Evolutionary conservation across 352 stramenopile genomes (phyloP), one percentile per base, ranked within the genome.

Genomic region (Phytophthora pseudosyringae): DNA sequence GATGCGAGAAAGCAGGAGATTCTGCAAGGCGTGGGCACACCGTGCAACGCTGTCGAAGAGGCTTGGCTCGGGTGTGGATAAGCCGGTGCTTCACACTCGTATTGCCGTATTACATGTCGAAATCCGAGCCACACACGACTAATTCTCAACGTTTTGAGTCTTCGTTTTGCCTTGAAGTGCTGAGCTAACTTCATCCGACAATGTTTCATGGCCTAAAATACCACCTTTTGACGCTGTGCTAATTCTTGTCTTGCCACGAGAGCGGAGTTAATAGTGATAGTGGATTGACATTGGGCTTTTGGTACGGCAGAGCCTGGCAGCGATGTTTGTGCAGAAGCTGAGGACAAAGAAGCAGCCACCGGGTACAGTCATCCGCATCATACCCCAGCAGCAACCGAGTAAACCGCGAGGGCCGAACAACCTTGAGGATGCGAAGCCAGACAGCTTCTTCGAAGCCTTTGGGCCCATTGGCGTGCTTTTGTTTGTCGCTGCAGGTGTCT

Each of bases 361-460:
- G 5, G 25, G 13, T 21, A 50, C 10, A 18, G 15, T n/a, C 2
- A 43, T 54, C 8, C 46, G 16, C 3, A 52, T 52, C 40, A 18
- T 52, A 7, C 29, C 46, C 21, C 21, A 21, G 5, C 46, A 52
- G 29, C 29, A 52, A 12, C 7, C 46, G 6, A 40, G 29, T 21
- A 52, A 26, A 52, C 2, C n/a, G 25, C 39, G 7, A 18, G 39
- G 39, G 3, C 39, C 46, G 28, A 40, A n/a, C 1, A n/a, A 28
- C 29, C 8, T 38, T 7, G 28, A 8, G 40, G 15, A 7, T 28
- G 9, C 31, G 15, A 52, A 41, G 12, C 28, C 51, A 18, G 28
- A 29, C 28, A 25, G 8, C 13, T 80, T 82, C 9, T 32, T 59
- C 3, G 25, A 69, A 13, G 48, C 51, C 0, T 78, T 76, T 25